A percentile compares a stretch with the other conserved stretches of the same genome.
phyloP scores from a whole-genome alignment of 2,329 filamentous ascomycete genomes.

The Epichloe typhina region DNA sequence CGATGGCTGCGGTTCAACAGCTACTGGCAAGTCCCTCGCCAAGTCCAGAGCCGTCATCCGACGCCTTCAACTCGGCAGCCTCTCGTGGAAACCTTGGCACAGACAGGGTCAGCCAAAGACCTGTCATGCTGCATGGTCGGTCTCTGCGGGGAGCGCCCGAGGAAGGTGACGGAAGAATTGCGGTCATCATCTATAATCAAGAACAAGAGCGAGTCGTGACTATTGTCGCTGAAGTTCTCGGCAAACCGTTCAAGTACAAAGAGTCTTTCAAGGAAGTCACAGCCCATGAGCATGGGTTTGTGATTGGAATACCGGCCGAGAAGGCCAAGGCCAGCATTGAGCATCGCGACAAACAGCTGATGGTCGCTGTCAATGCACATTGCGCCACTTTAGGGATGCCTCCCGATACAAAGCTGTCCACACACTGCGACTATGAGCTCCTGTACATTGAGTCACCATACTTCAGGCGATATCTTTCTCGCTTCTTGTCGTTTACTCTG shows the following conservation, averaged over 20 bases:
- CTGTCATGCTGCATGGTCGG: constrained; percentile 22
- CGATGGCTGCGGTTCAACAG: constrained; percentile 27
- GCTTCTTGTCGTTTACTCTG: constrained; percentile 67
- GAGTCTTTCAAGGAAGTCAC: constrained; percentile 40
- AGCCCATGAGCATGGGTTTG: constrained; percentile 44
- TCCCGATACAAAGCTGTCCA: constrained; percentile 51
- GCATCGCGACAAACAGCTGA: constrained; percentile 40
- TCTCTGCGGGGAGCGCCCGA: constrained; percentile 33
- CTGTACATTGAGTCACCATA: constrained; percentile 63
- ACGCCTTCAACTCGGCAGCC: constrained; percentile 13
- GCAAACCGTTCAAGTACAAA: constrained; percentile 54
- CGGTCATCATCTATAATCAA: constrained; percentile 54
- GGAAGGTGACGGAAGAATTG: constrained; percentile 43
- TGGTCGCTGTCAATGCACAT: constrained; percentile 64
- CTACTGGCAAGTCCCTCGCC: constrained; percentile 21
- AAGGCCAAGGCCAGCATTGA: constrained; percentile 45
- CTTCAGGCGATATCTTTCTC: constrained; percentile 60
- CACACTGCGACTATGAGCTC: constrained; percentile 72
- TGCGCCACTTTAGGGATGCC: constrained; percentile 59
- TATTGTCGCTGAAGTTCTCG: constrained; percentile 65
- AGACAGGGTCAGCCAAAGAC: constrained; percentile 22
- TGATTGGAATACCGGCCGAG: constrained; percentile 50
- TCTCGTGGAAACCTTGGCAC: constrained; percentile 17
- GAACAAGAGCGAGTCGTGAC: constrained; percentile 64
- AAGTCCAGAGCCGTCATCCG: constrained; percentile 11